Base-by-base conservation (phyloP, 345 rosid genomes). In the Aurinia saxatilis region DNA sequence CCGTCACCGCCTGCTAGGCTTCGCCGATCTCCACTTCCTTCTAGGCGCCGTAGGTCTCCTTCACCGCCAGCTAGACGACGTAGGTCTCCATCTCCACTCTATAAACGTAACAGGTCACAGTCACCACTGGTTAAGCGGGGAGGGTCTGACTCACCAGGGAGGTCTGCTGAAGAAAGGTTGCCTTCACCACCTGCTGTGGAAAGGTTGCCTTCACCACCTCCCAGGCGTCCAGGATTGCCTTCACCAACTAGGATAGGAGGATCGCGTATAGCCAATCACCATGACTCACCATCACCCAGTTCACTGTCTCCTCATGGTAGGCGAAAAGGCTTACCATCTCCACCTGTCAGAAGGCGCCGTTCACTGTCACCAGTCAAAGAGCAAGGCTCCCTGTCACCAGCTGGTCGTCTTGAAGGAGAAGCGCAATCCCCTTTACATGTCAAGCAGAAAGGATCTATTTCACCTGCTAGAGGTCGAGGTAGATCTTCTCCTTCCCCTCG, bases 371-470 rank as follows among this genome's bases (percentile, higher is more conserved):
- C 78, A 35, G 30, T 25, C 47, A 54, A 41, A 34, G 79, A 61
- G 11, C 83, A 37, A 10, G 76, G 80, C 33, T 82, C 81, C 7
- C 70, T 70, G 1, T 67, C 77, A 8, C 79, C 74, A 2, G 18
- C 52, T 41, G 40, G 50, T 8, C 42, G 57, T 8, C 70, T 45
- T 23, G 57, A 73, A 38, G 73, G 64, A 6, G 73, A 71, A 2
- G 70, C 75, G 0, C 77, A 71, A 2, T 73, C 75, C 0, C 77
- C 72, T 18, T 35, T 55, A 35, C 65, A 39, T 55, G 25, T 48
- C 44, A 69, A 61, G 48, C 65, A 42, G 6, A 67, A 30, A 42
- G 73, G 72, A 48, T 77, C 83, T 29, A 51, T 66, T 0, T 74
- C 78, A 12, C 84, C 82, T 55, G 17, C 65, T 23, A 69, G 37